Base-by-base conservation (phyloP, 1,284 basidiomycete species). In the Moesziomyces antarcticus region DNA sequence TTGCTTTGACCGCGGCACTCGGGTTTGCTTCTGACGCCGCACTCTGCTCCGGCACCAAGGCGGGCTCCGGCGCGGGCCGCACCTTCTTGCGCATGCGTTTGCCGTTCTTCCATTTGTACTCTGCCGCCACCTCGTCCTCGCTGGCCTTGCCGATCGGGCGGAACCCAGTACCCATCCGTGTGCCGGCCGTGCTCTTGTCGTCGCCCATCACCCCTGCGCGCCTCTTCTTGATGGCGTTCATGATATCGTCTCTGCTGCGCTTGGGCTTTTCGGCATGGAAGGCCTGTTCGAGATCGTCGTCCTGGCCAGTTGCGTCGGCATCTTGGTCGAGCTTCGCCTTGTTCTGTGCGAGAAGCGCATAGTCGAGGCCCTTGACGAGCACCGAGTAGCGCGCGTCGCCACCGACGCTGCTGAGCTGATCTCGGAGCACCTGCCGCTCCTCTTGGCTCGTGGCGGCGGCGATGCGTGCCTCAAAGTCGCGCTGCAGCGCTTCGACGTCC, bases 301-400 rank as follows among this genome's bases (percentile, higher is more conserved):
- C 90, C 11, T 91, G 90, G 56, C 90, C 89, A 20, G 87, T 87
- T 21, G 87, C 84, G 44, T 87, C 85, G 9, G 86, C 53, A 13
- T 13, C 37, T 5, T 43, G 63, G 10, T 88, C 87, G n/a, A 86
- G 63, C 50, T 75, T 61, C 0, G 92, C 91, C 84, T 90, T 92
- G 73, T 92, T 90, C 78, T 93, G 91, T 76, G 93, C 92, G 9
- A 97, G 86, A 4, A 96, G 88, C 0, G 92, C 90, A 81, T 91
- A 89, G 81, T 97, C 94, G 35, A 97, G 89, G n/a, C 94, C 92
- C 78, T 93, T 95, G 43, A 94, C 92, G 5, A 94, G 88, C 48
- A 94, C 89, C 3, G 91, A 90, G 82, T 95, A 92, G 56, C 90
- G 88, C 44, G 89, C 89, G 83, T 96, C 93, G 37, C 93, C 93